Base-by-base conservation (phyloP, 2,329 filamentous ascomycete species). In the Microcyclospora tardicrescens region DNA sequence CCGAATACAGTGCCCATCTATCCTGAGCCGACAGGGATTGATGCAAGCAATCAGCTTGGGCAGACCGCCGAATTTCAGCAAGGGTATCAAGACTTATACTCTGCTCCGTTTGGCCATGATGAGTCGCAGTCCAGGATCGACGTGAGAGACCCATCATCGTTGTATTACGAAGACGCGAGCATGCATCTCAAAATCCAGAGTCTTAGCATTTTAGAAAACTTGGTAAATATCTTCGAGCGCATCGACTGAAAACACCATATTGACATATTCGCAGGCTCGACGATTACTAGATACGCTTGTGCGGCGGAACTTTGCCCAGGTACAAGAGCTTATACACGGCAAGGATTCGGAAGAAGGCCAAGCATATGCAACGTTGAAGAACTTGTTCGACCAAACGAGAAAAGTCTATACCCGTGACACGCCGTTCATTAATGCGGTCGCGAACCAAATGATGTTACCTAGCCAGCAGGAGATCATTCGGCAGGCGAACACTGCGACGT, bases 401-500 rank as follows among this genome's bases (percentile, higher is more conserved):
- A 70, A 73, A 43, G 67, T 78, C 2, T 78, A 78, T 53, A 71
- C 64, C 12, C 61, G 68, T 27, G 69, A 69, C 36, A 65, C 69
- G 28, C 67, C 71, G 0, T 79, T 79, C 46, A 61, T 61, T 49
- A 55, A 60, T 38, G 53, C 56, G 15, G 53, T 57, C n/a, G 51
- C 56, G n/a, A 54, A 58, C 33, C 57, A 59, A 29, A 54, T 58
- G 47, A 56, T 58, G 43, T 52, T 57, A 31, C 54, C 57, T 8
- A 48, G 45, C 4, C 73, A 79, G 49, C 61, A 76, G 31, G 72
- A 73, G 41, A 71, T 71, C 34, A 72, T 80, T 39, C 67, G 73
- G 39, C 78, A 73, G 53, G 73, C 75, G 31, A 81, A 81, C 47
- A 61, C 79, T 35, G 76, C 76, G 10, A 77, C 75, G 1, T 80